Evolutionary conservation across 202 grass and related monocot species (phyloP), one percentile per base, ranked within the genome.

Genomic region (Digitaria exilis): DNA sequence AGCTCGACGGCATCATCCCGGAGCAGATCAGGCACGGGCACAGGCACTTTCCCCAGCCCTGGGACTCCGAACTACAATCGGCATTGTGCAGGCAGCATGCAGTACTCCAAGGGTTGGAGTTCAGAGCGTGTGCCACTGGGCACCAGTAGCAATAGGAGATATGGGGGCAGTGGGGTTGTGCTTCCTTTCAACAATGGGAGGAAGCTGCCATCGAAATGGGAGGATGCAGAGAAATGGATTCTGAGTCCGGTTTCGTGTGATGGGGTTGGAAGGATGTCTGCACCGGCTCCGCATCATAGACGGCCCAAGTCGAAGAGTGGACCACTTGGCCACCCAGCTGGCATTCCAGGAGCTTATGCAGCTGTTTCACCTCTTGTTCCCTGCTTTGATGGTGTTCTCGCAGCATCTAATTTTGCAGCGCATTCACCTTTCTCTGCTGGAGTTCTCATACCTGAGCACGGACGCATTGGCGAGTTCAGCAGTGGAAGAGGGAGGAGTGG

Each of bases 171-270:
- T 12, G 90, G 85, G 19, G 50, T 87, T 3, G 64, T 99, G 39
- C 84, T 99, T 34, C 97, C 97, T 14, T 96, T 99, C 80, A 86
- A 83, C 68, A 93, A 96, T 11, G 97, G 97, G 32, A 89, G 93
- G 68, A 87, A 92, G 82, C 84, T 99, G 78, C 97, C 97, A 39
- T 99, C 97, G 2, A 99, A 99, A 80, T 99, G 97, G 97, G 97
- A 99, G 86, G 97, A 99, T 67, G 97, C 97, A 1, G 97, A 99
- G 88, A 96, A 94, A 84, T 99, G 97, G 97, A 99, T 99, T 60
- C 76, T 99, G 5, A 99, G 97, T 41, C 97, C 97, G 0, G 86
- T 96, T 13, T 91, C 95, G 24, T 88, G 81, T 0, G 92, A 98
- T 77, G 89, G 78, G 37, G 32, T 85, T 4, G 89, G 88, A 44